Evolutionary conservation across 2,329 filamentous ascomycete genomes (phyloP).

Genomic region (Aspergillus melleus): DNA sequence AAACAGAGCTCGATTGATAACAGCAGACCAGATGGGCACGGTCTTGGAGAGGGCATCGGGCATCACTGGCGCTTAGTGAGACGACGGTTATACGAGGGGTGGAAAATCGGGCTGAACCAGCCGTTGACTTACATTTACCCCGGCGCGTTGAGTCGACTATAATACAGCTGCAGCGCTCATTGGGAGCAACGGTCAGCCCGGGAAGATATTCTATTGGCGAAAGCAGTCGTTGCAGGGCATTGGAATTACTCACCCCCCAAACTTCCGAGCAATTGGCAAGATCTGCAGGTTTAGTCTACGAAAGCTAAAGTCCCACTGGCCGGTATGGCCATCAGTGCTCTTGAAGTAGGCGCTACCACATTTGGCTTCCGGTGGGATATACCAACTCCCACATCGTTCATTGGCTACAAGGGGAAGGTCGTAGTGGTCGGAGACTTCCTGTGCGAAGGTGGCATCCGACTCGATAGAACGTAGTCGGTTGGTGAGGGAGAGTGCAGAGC

Average conservation of each 20-base stretch:
- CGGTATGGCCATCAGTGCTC: conserved; percentile 90
- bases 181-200: conserved; percentile 10
- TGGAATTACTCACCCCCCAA: conserved; percentile 60
- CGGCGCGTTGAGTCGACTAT: conserved; percentile 91
- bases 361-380: conserved; percentile 68
- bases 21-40: conserved; percentile 87
- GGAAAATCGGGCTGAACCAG: neutral
- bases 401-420: conserved; percentile 79
- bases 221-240: neutral
- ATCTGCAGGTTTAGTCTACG: conserved; percentile 83
- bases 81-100: conserved; percentile 2
- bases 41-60: conserved; percentile 94
- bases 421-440: conserved; percentile 51
- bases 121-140: conserved; percentile 67
- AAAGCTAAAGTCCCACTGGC: conserved; percentile 87
- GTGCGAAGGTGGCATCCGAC: conserved; percentile 74
- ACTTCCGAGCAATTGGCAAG: conserved; percentile 63
- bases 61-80: conserved; percentile 60
- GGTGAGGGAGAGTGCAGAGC: conserved; percentile 71
- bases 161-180: conserved; percentile 50
- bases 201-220: conserved; percentile 21
- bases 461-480: conserved; percentile 82
- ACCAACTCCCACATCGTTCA: conserved; percentile 95
- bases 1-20: conserved; percentile 79
- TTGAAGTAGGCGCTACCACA: conserved; percentile 88